These are phyloP conservation scores for Barnettozyma populi DNA, from an alignment of 805 yeast species.

Conservation along the genomic window DNA sequence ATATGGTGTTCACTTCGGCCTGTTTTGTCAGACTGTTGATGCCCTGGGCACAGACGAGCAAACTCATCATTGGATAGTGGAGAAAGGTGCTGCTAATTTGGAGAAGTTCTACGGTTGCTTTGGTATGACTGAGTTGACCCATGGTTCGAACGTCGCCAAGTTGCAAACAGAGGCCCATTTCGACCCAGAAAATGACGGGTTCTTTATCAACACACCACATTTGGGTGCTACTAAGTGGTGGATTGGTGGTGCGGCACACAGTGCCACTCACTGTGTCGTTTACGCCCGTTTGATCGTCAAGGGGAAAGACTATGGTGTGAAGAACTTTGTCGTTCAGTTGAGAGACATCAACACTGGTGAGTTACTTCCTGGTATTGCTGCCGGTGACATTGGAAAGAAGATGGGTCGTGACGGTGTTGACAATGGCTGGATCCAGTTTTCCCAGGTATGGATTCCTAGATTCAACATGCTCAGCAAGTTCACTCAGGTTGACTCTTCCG, in stretches of 20 bases:
- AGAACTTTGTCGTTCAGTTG: slow-evolving; percentile 90
- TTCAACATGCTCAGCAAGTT: slow-evolving; percentile 78
- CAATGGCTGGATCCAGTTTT: slow-evolving; percentile 94
- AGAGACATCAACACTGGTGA: slow-evolving; percentile 67
- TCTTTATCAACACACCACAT: slow-evolving; percentile 79
- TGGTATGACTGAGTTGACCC: slow-evolving; percentile 90
- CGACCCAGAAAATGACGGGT: slow-evolving; percentile 58
- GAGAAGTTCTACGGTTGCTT: slow-evolving; percentile 75
- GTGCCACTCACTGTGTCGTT: slow-evolving; percentile 79
- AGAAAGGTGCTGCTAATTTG: slow-evolving; percentile 52
- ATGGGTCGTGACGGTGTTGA: slow-evolving; percentile 97
- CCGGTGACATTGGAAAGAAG: slow-evolving; percentile 92
- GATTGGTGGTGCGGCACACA: slow-evolving; percentile 97
- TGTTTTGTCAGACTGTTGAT: slow-evolving; percentile 70
- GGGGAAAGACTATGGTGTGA: slow-evolving; percentile 87
- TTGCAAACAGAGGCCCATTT: slow-evolving; percentile 84
- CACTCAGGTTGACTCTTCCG: slow-evolving; percentile 63
- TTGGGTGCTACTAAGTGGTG: slow-evolving; percentile 96
- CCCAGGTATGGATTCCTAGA: slow-evolving; percentile 78
- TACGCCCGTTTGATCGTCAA: slow-evolving; percentile 79
- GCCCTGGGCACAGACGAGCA: slow-evolving; percentile 87
- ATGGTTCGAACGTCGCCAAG: slow-evolving; percentile 90
- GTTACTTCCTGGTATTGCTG: slow-evolving; percentile 68
- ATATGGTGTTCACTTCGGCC: slow-evolving; percentile 80
- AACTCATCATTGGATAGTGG: slow-evolving; percentile 72